A percentile compares a stretch with the other conserved stretches of the same genome.
These are phyloP conservation scores for Barnettozyma sucrosica DNA, from an alignment of 805 yeast genomes.

Conservation along the genomic window DNA sequence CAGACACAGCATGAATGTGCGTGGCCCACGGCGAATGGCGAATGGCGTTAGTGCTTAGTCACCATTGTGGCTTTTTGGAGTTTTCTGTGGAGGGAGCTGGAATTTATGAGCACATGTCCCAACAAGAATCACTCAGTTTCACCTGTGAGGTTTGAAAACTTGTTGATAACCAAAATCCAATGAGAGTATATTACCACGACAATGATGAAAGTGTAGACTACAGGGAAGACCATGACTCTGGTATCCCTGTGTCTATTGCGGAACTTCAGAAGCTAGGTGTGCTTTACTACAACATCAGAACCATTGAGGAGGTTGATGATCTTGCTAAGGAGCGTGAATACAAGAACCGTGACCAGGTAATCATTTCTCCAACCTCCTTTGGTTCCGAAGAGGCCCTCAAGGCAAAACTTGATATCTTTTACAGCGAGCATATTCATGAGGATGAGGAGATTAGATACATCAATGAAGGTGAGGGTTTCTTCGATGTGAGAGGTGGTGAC, in stretches of 20 bases:
- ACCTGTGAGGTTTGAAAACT: not conserved
- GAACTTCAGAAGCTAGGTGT: constrained; percentile 62
- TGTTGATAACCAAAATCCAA: not conserved
- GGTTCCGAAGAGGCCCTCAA: constrained; percentile 59
- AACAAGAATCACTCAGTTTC: not conserved
- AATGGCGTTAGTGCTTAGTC: not conserved
- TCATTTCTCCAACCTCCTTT: constrained; percentile 53
- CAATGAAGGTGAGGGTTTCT: constrained; percentile 84
- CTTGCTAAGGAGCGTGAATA: constrained; percentile 69
- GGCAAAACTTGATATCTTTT: constrained; percentile 63
- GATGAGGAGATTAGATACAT: constrained; percentile 95
- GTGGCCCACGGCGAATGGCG: no score
- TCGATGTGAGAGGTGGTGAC: constrained; percentile 68
- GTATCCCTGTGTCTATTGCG: constrained; percentile 44
- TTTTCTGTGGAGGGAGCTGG: not conserved
- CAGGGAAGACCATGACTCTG: constrained; percentile 70
- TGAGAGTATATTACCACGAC: constrained; percentile 63
- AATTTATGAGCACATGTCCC: not conserved
- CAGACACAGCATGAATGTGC: no score
- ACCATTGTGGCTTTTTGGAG: not conserved
- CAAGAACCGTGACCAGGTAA: constrained; percentile 72
- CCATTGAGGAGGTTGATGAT: constrained; percentile 49
- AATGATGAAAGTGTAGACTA: constrained; percentile 49
- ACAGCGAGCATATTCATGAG: constrained; percentile 86
- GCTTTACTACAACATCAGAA: constrained; percentile 46